Percentiles rank a stretch among this genome's conserved stretches.
Evolutionary conservation across 176 grass and related monocot genomes (phyloP).

Genomic region (Coix lacrymajobi): DNA sequence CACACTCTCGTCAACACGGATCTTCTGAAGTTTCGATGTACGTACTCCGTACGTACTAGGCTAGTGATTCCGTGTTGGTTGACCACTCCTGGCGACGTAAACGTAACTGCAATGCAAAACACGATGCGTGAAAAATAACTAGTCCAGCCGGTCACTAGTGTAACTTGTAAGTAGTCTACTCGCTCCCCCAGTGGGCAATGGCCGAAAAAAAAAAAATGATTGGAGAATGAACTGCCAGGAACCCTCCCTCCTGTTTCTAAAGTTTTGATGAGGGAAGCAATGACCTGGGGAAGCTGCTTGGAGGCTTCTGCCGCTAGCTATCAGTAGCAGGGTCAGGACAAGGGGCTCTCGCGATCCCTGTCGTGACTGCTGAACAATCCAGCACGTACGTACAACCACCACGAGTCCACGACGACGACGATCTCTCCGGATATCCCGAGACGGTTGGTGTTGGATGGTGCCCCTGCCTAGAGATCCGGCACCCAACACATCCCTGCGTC

Average conservation of each 20-base stretch:
- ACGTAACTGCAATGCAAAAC: background rate
- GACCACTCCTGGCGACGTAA: background rate
- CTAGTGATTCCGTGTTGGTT: background rate
- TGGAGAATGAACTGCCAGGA: background rate
- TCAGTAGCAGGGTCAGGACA: too few relatives aligned
- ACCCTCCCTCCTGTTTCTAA: background rate
- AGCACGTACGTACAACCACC: background rate
- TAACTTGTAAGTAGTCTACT: too few relatives aligned
- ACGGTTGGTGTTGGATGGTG: background rate
- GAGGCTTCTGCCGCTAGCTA: background rate
- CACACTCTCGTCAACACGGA: background rate
- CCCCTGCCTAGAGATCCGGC: background rate
- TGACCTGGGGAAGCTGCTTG: background rate
- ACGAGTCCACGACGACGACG: background rate
- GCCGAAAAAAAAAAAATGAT: background rate
- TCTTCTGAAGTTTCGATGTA: background rate
- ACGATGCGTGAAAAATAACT: background rate
- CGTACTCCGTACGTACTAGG: too few relatives aligned
- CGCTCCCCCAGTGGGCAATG: too few relatives aligned
- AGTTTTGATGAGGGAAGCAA: background rate
- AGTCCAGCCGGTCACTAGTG: background rate
- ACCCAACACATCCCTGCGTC: background rate
- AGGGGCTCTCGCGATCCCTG: background rate
- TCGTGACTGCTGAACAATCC: background rate
- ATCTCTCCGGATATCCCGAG: conserved; percentile 26